phyloP scores from a whole-genome alignment of 768 basidiomycete genomes.

The Paxillus involutus region DNA sequence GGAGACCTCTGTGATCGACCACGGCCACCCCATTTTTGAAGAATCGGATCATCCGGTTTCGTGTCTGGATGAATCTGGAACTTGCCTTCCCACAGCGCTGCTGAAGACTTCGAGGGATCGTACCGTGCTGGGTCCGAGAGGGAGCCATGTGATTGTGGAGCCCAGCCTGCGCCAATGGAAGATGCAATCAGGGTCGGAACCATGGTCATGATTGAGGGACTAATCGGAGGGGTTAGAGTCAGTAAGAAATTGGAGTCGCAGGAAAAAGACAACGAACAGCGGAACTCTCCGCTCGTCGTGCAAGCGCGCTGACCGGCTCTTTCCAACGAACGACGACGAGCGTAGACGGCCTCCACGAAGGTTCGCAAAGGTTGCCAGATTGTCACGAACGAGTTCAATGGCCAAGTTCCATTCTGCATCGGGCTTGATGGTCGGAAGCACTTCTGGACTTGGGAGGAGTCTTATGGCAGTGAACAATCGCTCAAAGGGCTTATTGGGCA shows the following conservation, averaged over 20 bases:
- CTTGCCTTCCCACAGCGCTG: slow-evolving; percentile 82
- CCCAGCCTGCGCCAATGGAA: slow-evolving; percentile 69
- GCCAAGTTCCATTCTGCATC: slow-evolving; percentile 77
- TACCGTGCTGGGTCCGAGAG: slow-evolving; percentile 73
- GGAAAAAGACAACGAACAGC: slow-evolving; percentile 42
- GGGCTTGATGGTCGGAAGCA: slow-evolving; percentile 59
- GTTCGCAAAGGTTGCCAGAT: slow-evolving; percentile 77
- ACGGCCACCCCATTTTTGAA: slow-evolving; percentile 30
- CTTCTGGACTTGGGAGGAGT: slow-evolving; percentile 61
- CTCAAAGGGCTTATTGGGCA: slow-evolving; percentile 83
- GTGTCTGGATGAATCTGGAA: slow-evolving; percentile 90
- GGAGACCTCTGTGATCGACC: slow-evolving; percentile 12
- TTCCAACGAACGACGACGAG: slow-evolving; percentile 81
- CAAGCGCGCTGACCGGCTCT: slow-evolving; percentile 66
- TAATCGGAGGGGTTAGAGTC: slow-evolving; percentile 35
- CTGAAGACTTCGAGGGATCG: slow-evolving; percentile 79
- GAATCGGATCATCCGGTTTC: slow-evolving; percentile 57
- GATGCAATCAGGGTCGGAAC: slow-evolving; percentile 73
- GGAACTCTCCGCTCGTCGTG: slow-evolving; percentile 46
- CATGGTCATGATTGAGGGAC: slow-evolving; percentile 74
- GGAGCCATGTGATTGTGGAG: slow-evolving; percentile 52
- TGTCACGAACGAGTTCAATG: slow-evolving; percentile 80
- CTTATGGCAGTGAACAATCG: slow-evolving; percentile 51
- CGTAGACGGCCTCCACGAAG: slow-evolving; percentile 88
- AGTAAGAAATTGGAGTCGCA: slow-evolving; percentile 7